A percentile compares a stretch with the other conserved stretches of the same genome.
phyloP scores from a whole-genome alignment of 2,329 filamentous ascomycete genomes.

The Celoporthe dispersa region DNA sequence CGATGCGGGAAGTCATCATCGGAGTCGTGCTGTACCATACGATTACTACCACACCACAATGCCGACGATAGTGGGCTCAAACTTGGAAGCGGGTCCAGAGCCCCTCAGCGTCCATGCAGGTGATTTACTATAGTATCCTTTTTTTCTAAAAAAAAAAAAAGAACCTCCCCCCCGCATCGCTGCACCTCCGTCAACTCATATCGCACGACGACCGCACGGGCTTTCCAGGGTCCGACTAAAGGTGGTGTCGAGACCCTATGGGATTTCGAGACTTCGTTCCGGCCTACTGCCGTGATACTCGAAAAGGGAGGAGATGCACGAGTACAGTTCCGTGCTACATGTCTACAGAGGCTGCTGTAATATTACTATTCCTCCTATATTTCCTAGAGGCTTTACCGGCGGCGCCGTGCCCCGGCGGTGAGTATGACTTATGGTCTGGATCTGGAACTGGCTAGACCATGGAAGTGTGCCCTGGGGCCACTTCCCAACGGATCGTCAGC shows the following conservation, averaged over 20 bases:
- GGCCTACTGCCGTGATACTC: neutral
- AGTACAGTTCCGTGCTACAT: conserved; percentile 1
- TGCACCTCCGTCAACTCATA: neutral
- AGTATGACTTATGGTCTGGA: neutral
- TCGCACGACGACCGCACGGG: neutral
- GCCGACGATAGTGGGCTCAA: neutral
- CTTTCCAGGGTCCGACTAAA: too few species aligned
- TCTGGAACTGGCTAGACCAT: neutral
- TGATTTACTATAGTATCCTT: neutral
- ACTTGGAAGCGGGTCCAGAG: neutral
- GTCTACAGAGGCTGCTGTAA: conserved; percentile 1
- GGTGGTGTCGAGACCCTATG: neutral
- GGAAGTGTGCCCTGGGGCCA: neutral
- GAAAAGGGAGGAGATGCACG: neutral
- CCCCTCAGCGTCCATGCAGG: neutral
- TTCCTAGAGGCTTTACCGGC: neutral
- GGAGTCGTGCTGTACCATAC: neutral
- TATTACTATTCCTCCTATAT: neutral
- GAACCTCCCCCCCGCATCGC: too few species aligned
- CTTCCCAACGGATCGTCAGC: neutral
- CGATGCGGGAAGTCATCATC: neutral
- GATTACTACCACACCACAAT: neutral
- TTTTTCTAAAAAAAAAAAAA: too few species aligned
- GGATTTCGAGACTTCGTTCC: neutral
- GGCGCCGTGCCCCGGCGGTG: conserved; percentile 1